Conservation (phyloP, 176 grass and related monocot genomes). For the Paspalum vaginatum region DNA sequence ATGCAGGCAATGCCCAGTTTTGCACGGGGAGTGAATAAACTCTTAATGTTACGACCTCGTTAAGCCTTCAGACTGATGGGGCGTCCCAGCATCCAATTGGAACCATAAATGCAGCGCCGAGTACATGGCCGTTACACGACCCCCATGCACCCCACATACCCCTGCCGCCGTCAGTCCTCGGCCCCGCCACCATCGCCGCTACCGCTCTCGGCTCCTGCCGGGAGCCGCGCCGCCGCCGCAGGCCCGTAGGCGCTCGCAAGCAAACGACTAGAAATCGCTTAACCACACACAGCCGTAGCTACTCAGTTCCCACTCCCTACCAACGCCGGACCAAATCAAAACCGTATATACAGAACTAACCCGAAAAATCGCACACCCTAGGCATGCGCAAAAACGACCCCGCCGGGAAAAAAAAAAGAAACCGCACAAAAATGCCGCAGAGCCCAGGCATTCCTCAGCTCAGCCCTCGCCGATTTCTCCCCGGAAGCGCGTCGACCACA, state of each 20-base stretch:
- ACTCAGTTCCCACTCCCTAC: too few relatives aligned
- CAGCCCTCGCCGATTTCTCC: neutral
- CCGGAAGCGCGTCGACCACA: neutral
- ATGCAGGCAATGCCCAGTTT: neutral
- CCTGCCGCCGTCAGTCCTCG: too few relatives aligned
- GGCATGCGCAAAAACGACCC: neutral
- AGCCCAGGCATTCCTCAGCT: neutral
- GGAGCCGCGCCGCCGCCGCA: too few relatives aligned
- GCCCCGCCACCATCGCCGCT: too few relatives aligned
- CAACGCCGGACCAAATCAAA: too few relatives aligned
- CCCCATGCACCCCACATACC: neutral
- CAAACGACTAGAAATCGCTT: too few relatives aligned
- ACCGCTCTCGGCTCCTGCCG: too few relatives aligned
- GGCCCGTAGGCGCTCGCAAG: too few relatives aligned
- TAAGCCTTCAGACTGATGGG: too few relatives aligned
- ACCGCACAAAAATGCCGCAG: neutral
- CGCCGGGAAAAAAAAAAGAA: neutral
- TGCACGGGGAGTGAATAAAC: neutral
- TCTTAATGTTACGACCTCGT: neutral
- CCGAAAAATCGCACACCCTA: neutral
- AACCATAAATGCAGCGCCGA: neutral
- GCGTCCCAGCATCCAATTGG: neutral
- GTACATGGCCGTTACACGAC: neutral
- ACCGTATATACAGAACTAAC: too few relatives aligned
- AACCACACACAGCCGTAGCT: too few relatives aligned